Conservation (phyloP, 31 red algal genomes). For the Bonnemaisonia californica region DNA sequence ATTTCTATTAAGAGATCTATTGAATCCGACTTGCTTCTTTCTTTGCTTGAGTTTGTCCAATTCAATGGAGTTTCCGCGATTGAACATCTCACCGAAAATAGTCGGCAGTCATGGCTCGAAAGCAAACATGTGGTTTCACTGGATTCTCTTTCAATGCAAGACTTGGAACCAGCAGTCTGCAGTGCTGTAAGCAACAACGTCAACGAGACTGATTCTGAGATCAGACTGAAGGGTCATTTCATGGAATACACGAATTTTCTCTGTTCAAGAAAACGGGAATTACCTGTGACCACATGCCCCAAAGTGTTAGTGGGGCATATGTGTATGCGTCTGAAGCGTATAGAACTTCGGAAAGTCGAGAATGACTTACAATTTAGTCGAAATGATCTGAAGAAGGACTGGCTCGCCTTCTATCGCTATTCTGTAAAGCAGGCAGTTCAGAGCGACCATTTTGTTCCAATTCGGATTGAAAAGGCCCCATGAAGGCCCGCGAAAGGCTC, state of each 20-base stretch:
- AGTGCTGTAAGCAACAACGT: not conserved
- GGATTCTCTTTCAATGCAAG: conserved; percentile 5
- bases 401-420: too few species aligned
- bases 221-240: not conserved
- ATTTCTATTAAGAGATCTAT: not conserved
- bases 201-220: not conserved
- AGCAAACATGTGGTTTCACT: not conserved
- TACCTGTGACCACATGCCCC: not conserved
- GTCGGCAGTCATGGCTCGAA: not conserved
- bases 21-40: not conserved
- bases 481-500: too few species aligned
- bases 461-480: too few species aligned
- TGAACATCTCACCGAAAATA: conserved; percentile 1
- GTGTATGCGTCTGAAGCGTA: not conserved
- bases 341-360: too few species aligned
- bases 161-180: not conserved
- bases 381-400: too few species aligned
- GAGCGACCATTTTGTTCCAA: too few species aligned
- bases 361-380: too few species aligned
- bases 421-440: too few species aligned
- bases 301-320: not conserved
- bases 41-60: not conserved
- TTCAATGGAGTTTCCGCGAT: not conserved
- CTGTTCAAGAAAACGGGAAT: not conserved
- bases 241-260: not conserved